Base-by-base conservation (phyloP, 129 eudicot species). In the Deinandra increscens region DNA sequence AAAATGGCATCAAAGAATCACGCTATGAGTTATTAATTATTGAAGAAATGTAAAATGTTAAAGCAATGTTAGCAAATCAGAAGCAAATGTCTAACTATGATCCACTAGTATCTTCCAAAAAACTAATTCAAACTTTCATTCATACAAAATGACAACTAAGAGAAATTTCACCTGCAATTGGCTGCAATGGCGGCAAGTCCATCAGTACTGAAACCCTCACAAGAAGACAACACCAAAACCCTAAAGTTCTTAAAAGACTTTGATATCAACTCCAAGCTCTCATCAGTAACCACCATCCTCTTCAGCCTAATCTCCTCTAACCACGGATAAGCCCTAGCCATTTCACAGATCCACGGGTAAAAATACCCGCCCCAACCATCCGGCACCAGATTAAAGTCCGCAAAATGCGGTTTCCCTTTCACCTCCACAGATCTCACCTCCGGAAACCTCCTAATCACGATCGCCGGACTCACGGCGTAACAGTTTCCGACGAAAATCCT, bases 161-260 rank as follows among this genome's bases (percentile, higher is more conserved):
- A 26, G 31, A 29, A 19, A 63, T 9, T 13, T 63, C 64, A 91
- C 98, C 96, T 91, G 96, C 98, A 91, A 79, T 88, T 82, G 26
- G 98, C 87, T n/a, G 98, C 98, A 86, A 91, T 91, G 62, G 89
- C 79, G 19, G 95, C 96, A 51, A 91, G 89, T 4, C 98, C 98
- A 33, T 88, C 89, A 19, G 98, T 88, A 17, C 85, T 75, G 64
- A 91, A 88, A 13, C 98, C 98, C 68, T 91, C 98, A 73, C 98
- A 91, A 14, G 94, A 88, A 29, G 82, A 60, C 83, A 91, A 79
- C 26, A 88, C 86, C 80, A 91, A 69, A 9, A 91, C 96, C 81
- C 73, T 91, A 53, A 91, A 91, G 39, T 82, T 82, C 78, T 73
- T 70, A 58, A 86, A 91, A 31, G 84, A 73, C 69, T 74, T 86